A percentile compares a stretch with the other conserved stretches of the same genome.
These are phyloP conservation scores for Mycena leptocephala DNA, from an alignment of 768 basidiomycete genomes.

Conservation along the genomic window DNA sequence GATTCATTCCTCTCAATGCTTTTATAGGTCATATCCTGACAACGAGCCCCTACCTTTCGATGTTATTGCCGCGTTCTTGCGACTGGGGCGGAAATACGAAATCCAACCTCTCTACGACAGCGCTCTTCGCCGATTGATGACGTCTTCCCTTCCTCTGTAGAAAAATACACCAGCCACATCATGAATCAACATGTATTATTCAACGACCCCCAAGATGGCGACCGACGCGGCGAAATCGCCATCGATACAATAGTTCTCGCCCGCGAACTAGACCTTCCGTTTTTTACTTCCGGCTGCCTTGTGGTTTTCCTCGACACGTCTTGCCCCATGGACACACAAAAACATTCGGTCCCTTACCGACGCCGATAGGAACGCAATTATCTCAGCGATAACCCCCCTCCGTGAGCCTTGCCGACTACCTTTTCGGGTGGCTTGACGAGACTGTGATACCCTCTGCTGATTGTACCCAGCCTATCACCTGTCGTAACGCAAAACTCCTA, in stretches of 20 bases:
- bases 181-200: not conserved
- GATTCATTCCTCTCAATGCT: no score
- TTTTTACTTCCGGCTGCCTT: not conserved
- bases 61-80: not conserved
- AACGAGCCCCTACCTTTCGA: not conserved
- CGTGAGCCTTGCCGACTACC: not conserved
- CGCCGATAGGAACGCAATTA: not conserved
- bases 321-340: not conserved
- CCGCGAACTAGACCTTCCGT: not conserved
- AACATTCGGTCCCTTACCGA: not conserved
- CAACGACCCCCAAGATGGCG: not conserved
- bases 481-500: not conserved
- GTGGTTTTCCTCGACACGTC: not conserved
- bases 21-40: slow-evolving; percentile 10
- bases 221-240: not conserved
- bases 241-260: slow-evolving; percentile 2
- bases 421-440: slow-evolving; percentile 6
- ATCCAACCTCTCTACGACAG: slow-evolving; percentile 3
- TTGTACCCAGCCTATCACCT: not conserved
- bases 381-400: not conserved
- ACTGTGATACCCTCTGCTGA: not conserved
- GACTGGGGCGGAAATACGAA: not conserved
- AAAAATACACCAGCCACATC: not conserved
- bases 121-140: not conserved
- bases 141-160: not conserved